Evolutionary conservation across 176 grass and related monocot genomes (phyloP), one percentile per base, ranked within the genome.

Genomic region (Tillandsia fasciculata): DNA sequence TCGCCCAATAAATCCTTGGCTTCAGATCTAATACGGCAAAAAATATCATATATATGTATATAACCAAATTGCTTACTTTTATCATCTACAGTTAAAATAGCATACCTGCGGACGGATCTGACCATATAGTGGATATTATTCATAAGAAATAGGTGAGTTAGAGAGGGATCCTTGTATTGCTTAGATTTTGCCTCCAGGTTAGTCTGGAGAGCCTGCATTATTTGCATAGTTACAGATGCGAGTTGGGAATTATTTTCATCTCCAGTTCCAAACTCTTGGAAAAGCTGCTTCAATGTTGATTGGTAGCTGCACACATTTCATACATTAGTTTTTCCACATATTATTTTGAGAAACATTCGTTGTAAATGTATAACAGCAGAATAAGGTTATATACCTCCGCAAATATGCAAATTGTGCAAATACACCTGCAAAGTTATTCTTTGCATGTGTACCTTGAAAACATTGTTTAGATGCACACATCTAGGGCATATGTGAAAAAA

Each of bases 41-140:
- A 65, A 15, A 68, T 7, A 49, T 20, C 8, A 72, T 71, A 66
- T 69, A 10, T 28, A 33, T 74, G 9, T 13, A 72, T 52, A 18
- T 48, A 66, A 2, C 11, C 28, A 53, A 24, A 71, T 23, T 49
- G 48, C 26, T 56, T 50, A 2, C 10, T 70, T 13, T 83, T 72
- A 10, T 28, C 52, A 48, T 1, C 22, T 26, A 49, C 6, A 73
- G 58, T 15, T 74, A 26, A 64, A 64, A 10, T 50, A 77, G 51
- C 77, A 73, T 88, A 99, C 94, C 90, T 93, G 66, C 82, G 78
- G 12, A 99, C 82, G 73, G 89, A 99, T 86, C 79, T 90, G 49
- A 99, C 90, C 26, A 99, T 88, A 77, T 99, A 90, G 61, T 93
- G 94, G 70, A 90, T 99, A 72, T 99, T 99, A 53, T 99, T 99